These are phyloP conservation scores for Fusarium sp. DNA, from an alignment of 2,329 filamentous ascomycete genomes.

Conservation along the genomic window DNA sequence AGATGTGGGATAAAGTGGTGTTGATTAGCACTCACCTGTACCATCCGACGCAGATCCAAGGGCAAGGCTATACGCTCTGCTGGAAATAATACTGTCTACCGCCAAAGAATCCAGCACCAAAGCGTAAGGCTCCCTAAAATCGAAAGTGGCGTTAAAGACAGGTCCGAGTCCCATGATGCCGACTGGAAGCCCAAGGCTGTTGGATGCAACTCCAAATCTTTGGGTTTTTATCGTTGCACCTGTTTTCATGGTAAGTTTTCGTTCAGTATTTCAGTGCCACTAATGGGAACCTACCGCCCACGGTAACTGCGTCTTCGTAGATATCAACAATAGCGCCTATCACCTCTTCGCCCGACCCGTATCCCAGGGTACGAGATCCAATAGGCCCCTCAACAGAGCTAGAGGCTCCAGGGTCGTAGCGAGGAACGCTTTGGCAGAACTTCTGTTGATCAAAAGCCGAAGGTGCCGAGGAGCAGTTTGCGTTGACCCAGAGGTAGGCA, in stretches of 20 bases:
- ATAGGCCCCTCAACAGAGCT: constrained; percentile 1
- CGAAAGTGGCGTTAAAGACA: constrained; percentile 33
- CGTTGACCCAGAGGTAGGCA: constrained; percentile 51
- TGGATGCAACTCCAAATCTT: constrained; percentile 41
- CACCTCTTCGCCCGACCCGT: constrained; percentile 17
- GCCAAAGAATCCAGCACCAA: constrained; percentile 42
- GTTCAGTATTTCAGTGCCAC: too few species aligned
- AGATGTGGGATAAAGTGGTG: neutral
- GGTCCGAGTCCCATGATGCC: constrained; percentile 46
- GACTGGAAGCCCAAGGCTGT: constrained; percentile 18
- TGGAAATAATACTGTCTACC: constrained; percentile 42
- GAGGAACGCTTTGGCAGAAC: constrained; percentile 30
- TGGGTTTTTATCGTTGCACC: constrained; percentile 19
- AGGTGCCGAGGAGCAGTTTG: constrained; percentile 41
- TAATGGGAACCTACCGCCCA: constrained; percentile 1
- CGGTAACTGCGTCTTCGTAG: neutral
- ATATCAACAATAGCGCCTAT: neutral
- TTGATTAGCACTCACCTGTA: neutral
- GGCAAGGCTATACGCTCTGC: constrained; percentile 44
- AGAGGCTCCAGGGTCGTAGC: constrained; percentile 1
- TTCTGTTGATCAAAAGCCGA: constrained; percentile 10
- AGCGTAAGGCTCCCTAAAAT: constrained; percentile 36
- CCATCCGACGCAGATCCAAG: constrained; percentile 31
- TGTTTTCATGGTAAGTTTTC: neutral
- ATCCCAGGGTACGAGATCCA: constrained; percentile 11